A percentile compares a stretch with the other conserved stretches of the same genome.
These are phyloP conservation scores for Penicillium manginii DNA, from an alignment of 495 filamentous ascomycete genomes.

Conservation along the genomic window DNA sequence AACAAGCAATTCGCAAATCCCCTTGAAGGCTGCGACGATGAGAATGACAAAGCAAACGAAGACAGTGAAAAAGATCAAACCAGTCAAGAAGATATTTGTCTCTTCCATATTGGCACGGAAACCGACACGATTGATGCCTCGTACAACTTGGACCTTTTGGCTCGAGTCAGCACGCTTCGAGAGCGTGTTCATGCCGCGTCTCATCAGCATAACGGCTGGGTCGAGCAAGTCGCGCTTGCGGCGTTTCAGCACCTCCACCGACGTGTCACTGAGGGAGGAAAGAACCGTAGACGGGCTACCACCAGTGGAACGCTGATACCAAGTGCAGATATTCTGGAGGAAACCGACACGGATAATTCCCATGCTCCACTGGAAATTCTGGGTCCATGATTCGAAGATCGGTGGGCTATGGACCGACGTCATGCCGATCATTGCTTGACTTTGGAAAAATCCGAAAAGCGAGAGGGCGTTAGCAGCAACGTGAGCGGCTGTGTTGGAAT, in stretches of 20 bases:
- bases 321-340: constrained; percentile 85
- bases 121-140: constrained; percentile 87
- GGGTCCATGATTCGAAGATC: constrained; percentile 90
- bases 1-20: constrained; percentile 70
- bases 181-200: constrained; percentile 43
- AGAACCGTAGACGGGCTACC: constrained; percentile 83
- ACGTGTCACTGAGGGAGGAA: constrained; percentile 70
- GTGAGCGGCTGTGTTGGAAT: constrained; percentile 97
- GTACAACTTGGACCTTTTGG: constrained; percentile 67
- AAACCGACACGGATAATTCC: constrained; percentile 90
- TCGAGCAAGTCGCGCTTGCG: constrained; percentile 55
- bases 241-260: constrained; percentile 84
- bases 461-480: constrained; percentile 92
- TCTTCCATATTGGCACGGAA: constrained; percentile 84
- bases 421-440: constrained; percentile 94
- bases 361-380: constrained; percentile 99
- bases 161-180: constrained; percentile 47
- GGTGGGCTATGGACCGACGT: constrained; percentile 84
- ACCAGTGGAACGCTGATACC: constrained; percentile 95
- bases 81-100: constrained; percentile 94
- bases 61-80: constrained; percentile 85
- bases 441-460: constrained; percentile 94
- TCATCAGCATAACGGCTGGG: constrained; percentile 42
- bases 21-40: constrained; percentile 79
- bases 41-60: constrained; percentile 75